Conservation (phyloP, 768 basidiomycete genomes). For the Hemileccinum impolitum region DNA sequence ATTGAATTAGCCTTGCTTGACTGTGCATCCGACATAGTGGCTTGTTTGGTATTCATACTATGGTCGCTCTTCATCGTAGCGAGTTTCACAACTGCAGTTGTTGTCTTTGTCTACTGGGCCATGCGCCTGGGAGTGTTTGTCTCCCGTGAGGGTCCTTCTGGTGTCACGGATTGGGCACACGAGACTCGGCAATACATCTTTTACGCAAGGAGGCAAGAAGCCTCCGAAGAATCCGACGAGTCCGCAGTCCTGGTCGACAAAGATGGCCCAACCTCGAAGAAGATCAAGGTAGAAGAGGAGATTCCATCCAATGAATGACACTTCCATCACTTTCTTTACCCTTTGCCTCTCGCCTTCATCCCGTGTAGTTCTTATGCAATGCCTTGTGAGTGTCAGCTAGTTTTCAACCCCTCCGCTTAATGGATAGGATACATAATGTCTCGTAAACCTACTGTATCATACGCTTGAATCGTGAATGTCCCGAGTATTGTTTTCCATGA, state of each 20-base stretch:
- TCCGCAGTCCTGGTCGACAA: slow-evolving; percentile 23
- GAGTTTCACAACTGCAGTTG: slow-evolving; percentile 30
- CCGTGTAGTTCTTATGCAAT: neutral
- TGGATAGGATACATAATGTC: neutral
- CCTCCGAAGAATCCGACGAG: slow-evolving; percentile 23
- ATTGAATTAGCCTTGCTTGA: neutral
- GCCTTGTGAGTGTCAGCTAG: neutral
- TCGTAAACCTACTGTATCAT: slow-evolving; percentile 14
- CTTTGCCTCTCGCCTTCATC: neutral
- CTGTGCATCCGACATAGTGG: slow-evolving; percentile 23
- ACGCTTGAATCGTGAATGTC: neutral
- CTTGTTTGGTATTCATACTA: slow-evolving; percentile 32
- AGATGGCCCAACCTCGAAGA: slow-evolving; percentile 17
- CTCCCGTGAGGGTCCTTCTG: slow-evolving; percentile 32
- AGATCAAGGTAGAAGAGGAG: slow-evolving; percentile 23
- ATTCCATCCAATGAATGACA: neutral
- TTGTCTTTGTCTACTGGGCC: slow-evolving; percentile 31
- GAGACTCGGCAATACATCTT: slow-evolving; percentile 27
- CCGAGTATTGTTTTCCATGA: no score
- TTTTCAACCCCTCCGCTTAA: neutral
- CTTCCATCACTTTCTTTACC: neutral
- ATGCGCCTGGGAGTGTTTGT: slow-evolving; percentile 35
- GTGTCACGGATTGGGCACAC: slow-evolving; percentile 28
- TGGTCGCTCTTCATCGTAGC: slow-evolving; percentile 33
- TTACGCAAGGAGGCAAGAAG: slow-evolving; percentile 11